Base-by-base conservation (phyloP, 192 early-diverging fungal species). In the Pilaira anomala region DNA sequence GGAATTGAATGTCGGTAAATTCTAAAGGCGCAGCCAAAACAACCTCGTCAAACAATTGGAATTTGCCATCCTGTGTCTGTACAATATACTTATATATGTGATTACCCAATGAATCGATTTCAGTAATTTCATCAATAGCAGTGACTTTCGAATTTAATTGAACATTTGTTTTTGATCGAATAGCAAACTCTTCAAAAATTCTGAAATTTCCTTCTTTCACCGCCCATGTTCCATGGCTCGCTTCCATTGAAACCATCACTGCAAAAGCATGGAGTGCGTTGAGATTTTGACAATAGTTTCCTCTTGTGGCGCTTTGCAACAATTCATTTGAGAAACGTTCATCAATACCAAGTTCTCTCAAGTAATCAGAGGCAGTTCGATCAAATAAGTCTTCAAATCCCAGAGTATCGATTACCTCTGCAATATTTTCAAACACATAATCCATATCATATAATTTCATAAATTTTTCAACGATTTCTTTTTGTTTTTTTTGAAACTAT, bases 201-300 rank as follows among this genome's bases (percentile, higher is more conserved):
- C 76, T 75, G 22, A 70, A 80, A 67, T 88, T 88, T 8, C 87
- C 87, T 7, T 71, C 81, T 25, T 77, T 60, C 49, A 87, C 51
- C 18, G 68, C 69, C 16, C 80, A 72, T 1, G 74, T 72, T 36
- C 78, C 74, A 18, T 75, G 29, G 3, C 82, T 75, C 4, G 68
- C 68, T 13, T 77, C 77, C 63, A 85, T 76, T 21, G 82, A 75
- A 14, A 88, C 82, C 44, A 81, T 63, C 0, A 78, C 77, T 12
- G 79, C 87, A 2, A 88, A 29, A 3, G 83, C 78, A 65, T 88
- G 84, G 6, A 86, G 72, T n/a, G 67, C 56, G 24, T 80, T 62
- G n/a, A 87, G 36, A 66, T 83, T 75, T 18, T 83, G 81, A 3
- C 72, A 85, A 60, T 88, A 88, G 66, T 88, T 88, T 33, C 84